These are phyloP conservation scores for Aspergillus carbonarius DNA, from an alignment of 2,329 filamentous ascomycete species.

Conservation along the genomic window DNA sequence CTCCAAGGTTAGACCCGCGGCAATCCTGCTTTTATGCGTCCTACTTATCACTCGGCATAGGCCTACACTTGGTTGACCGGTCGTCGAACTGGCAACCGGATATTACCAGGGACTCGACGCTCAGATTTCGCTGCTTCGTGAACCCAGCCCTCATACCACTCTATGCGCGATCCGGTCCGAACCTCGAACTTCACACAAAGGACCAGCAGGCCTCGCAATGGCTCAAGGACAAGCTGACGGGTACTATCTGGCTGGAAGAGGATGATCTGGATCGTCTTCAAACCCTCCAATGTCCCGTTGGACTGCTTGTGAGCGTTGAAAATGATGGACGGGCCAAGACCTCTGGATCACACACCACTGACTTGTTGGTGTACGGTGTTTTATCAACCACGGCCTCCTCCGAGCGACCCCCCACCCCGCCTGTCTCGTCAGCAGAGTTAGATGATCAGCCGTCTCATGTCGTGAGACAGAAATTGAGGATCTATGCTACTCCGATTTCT, in stretches of 20 bases:
- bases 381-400: slow-evolving; percentile 31
- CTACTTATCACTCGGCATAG: slow-evolving; percentile 25
- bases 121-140: slow-evolving; percentile 38
- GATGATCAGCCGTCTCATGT: slow-evolving; percentile 12
- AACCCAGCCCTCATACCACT: slow-evolving; percentile 43
- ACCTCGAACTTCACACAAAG: slow-evolving; percentile 40
- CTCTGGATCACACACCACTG: slow-evolving; percentile 28
- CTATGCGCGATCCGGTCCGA: slow-evolving; percentile 41
- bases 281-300: slow-evolving; percentile 40
- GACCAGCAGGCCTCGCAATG: slow-evolving; percentile 36
- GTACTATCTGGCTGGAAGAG: slow-evolving; percentile 34
- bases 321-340: slow-evolving; percentile 17
- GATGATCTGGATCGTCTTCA: slow-evolving; percentile 30
- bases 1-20: slow-evolving; percentile 32
- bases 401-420: slow-evolving; percentile 36
- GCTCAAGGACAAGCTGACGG: slow-evolving; percentile 39
- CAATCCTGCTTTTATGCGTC: background rate
- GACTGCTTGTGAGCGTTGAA: slow-evolving; percentile 36
- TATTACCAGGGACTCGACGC: slow-evolving; percentile 33
- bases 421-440: slow-evolving; percentile 30
- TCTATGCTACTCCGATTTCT: slow-evolving; percentile 40
- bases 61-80: slow-evolving; percentile 35
- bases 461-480: slow-evolving; percentile 31
- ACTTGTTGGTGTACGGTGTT: slow-evolving; percentile 41
- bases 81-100: slow-evolving; percentile 34